These are phyloP conservation scores for Dacryopinax spathularia DNA, from an alignment of 768 basidiomycete species.

Conservation along the genomic window DNA sequence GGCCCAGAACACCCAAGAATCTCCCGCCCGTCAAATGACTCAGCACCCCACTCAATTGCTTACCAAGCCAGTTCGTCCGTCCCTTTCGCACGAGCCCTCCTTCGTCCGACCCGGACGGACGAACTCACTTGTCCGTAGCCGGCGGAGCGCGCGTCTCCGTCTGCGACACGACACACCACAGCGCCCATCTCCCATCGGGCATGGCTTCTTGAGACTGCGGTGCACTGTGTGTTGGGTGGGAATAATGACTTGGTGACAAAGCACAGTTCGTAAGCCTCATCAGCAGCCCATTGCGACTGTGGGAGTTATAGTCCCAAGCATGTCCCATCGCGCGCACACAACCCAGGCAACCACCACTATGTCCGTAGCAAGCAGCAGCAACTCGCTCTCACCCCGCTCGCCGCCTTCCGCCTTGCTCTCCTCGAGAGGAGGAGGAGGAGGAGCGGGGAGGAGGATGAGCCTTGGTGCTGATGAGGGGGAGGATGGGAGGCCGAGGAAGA, in stretches of 20 bases:
- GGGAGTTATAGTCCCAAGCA: not conserved
- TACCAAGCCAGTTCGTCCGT: too few relatives aligned
- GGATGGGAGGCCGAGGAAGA: not conserved
- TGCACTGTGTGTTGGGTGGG: too few relatives aligned
- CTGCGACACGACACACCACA: too few relatives aligned
- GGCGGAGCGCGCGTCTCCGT: not conserved
- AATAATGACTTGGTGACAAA: too few relatives aligned
- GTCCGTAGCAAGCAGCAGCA: not conserved
- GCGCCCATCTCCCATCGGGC: too few relatives aligned
- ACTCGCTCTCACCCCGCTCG: not conserved
- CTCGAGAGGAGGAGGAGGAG: not conserved
- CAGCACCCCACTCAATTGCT: too few relatives aligned
- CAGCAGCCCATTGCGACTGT: not conserved
- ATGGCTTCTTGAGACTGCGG: not conserved
- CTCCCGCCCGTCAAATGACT: too few relatives aligned
- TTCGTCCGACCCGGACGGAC: not conserved
- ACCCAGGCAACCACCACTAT: not conserved
- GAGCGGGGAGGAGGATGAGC: not conserved
- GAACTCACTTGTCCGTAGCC: not conserved
- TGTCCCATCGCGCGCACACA: not conserved
- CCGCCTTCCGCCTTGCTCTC: not conserved
- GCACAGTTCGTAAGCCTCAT: not conserved
- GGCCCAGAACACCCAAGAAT: too few relatives aligned
- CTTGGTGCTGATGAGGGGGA: not conserved
- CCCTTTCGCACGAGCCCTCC: not conserved